Conservation (phyloP, 768 basidiomycete genomes). For the Suillus hirtellus region DNA sequence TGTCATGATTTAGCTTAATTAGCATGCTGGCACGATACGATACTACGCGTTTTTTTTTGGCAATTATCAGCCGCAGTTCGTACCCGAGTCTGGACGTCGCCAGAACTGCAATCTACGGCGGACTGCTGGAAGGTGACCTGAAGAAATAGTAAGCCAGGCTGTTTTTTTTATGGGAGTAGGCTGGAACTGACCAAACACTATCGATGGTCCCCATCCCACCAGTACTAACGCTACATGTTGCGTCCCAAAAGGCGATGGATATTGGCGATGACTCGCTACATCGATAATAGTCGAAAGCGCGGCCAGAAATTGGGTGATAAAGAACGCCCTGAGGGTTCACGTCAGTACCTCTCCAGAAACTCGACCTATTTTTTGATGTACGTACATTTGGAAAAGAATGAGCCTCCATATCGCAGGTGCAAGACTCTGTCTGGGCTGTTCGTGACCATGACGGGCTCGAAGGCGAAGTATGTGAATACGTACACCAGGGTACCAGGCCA, state of each 20-base stretch:
- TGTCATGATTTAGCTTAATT: not conserved
- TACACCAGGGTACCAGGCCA: not conserved
- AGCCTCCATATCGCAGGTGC: conserved; percentile 50
- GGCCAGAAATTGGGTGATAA: conserved; percentile 47
- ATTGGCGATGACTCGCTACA: conserved; percentile 35
- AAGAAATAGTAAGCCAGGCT: conserved; percentile 7
- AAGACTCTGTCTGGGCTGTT: conserved; percentile 22
- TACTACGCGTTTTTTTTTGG: not conserved
- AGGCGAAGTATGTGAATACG: not conserved
- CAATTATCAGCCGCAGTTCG: not conserved
- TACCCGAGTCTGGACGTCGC: conserved; percentile 15
- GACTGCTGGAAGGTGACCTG: conserved; percentile 40
- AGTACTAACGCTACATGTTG: conserved; percentile 64
- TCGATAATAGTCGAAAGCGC: conserved; percentile 55
- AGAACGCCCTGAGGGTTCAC: conserved; percentile 39
- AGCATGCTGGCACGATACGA: not conserved
- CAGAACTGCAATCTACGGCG: conserved; percentile 41
- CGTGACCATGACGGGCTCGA: not conserved
- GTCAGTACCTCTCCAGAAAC: conserved; percentile 3
- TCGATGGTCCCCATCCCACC: conserved; percentile 57
- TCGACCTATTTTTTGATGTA: conserved; percentile 14
- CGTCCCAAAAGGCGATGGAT: conserved; percentile 58
- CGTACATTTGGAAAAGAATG: conserved; percentile 56
- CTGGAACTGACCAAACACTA: conserved; percentile 51
- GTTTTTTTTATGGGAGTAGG: not conserved